A percentile compares a stretch with the other conserved stretches of the same genome.
Conservation (phyloP, 306 rosid genomes). For the Cucumis melo region DNA sequence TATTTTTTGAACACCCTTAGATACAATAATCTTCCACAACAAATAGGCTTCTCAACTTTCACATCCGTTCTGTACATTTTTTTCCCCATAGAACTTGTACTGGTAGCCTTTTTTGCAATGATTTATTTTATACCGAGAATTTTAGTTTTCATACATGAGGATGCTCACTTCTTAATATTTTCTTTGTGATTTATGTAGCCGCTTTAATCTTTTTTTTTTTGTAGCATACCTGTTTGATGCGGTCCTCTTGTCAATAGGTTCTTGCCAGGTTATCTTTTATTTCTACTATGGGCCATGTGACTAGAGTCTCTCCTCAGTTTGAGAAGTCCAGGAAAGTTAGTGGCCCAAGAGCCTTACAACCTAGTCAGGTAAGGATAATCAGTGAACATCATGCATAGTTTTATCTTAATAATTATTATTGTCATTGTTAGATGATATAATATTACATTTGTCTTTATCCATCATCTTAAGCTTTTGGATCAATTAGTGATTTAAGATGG, state of each 20-base stretch:
- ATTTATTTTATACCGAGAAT: background rate
- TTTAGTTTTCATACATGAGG: background rate
- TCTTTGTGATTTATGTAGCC: background rate
- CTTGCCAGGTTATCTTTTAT: constrained; percentile 73
- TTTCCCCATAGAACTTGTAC: background rate
- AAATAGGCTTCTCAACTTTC: background rate
- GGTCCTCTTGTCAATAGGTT: constrained; percentile 32
- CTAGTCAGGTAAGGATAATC: constrained; percentile 66
- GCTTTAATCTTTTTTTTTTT: background rate
- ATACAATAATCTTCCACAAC: background rate
- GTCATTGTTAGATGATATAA: too few species aligned
- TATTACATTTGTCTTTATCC: too few species aligned
- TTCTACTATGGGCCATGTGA: constrained; percentile 69
- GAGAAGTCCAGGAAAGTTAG: constrained; percentile 94
- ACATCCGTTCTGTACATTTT: too few species aligned
- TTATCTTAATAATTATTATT: background rate
- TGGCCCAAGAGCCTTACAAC: constrained; percentile 93
- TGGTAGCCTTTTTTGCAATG: background rate
- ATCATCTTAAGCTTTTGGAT: too few species aligned
- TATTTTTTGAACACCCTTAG: too few species aligned
- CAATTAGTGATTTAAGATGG: too few species aligned
- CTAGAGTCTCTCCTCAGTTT: constrained; percentile 81
- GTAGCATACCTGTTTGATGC: background rate
- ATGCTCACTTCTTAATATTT: background rate
- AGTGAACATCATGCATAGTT: background rate